These are phyloP conservation scores for Mycena floridula DNA, from an alignment of 768 basidiomycete species.

Conservation along the genomic window DNA sequence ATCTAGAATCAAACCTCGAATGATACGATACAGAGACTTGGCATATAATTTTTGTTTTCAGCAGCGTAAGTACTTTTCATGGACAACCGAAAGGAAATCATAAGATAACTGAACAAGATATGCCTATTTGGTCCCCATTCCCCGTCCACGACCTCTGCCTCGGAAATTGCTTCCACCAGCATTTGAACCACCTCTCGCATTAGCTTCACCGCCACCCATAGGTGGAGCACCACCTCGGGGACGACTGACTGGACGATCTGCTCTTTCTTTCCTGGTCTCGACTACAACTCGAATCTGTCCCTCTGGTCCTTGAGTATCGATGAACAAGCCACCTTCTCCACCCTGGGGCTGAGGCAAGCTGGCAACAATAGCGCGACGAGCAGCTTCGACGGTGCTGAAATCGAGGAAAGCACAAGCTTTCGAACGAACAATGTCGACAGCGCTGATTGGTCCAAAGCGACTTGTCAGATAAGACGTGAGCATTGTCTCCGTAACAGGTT, in stretches of 20 bases:
- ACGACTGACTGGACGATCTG: constrained; percentile 64
- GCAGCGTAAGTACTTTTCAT: neutral
- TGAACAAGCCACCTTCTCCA: constrained; percentile 84
- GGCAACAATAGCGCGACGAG: constrained; percentile 78
- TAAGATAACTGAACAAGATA: too few species aligned
- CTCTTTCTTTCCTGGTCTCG: constrained; percentile 89
- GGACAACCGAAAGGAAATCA: too few species aligned
- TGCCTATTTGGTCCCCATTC: neutral
- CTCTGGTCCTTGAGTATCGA: constrained; percentile 57
- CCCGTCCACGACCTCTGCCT: constrained; percentile 4
- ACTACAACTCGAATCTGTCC: constrained; percentile 58
- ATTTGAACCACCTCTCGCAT: constrained; percentile 15
- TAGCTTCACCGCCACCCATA: constrained; percentile 25
- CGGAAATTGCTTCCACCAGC: constrained; percentile 4
- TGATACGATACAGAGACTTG: too few species aligned
- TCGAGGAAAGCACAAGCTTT: constrained; percentile 97
- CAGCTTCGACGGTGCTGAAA: constrained; percentile 70
- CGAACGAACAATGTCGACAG: constrained; percentile 78
- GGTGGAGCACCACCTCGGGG: constrained; percentile 57
- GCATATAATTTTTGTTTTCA: too few species aligned
- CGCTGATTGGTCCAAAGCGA: constrained; percentile 80
- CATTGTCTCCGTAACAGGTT: constrained; percentile 47
- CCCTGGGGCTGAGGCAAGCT: constrained; percentile 62
- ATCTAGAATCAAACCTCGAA: too few species aligned
- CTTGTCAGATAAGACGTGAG: constrained; percentile 44